Evolutionary conservation across 73 alveolate genomes (phyloP), one percentile per base, ranked within the genome.

Genomic region (Stentor coeruleus): DNA sequence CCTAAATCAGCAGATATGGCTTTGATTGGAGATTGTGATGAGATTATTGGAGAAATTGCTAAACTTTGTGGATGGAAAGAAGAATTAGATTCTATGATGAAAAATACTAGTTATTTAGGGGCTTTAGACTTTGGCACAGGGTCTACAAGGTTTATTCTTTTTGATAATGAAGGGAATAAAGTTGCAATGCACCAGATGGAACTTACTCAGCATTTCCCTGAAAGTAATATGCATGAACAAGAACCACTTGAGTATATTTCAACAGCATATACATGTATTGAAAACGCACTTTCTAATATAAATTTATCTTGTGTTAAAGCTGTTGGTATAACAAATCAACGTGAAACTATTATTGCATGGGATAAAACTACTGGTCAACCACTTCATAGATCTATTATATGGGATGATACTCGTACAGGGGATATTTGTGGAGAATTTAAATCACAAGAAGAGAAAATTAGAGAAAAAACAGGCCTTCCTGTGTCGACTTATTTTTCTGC

Each of bases 321-420:
- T 26, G 57, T 85, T 66, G 97, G 96, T 20, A 92, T 94, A 55
- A 94, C 98, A 26, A 94, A 94, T 75, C 93, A 94, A 83, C 88
- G 99, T 36, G 99, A 94, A 74, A 94, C 98, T 1, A 88, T 94
- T 0, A 96, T 94, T 58, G 99, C 97, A 33, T 90, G 97, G 91
- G 95, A 93, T 77, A 86, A 86, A 74, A 85, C 36, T 35, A 75
- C 93, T 31, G 93, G 93, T 37, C 42, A 72, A 75, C 92, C 93
- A 3, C 75, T 92, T 42, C 90, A 86, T 73, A 73, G 86, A 40
- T 95, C 98, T 2, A 84, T 92, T 2, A 93, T 92, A 20, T 92
- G 98, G 98, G 90, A 82, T 31, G 95, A 91, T 73, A 60, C 87
- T 37, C 57, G 98, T 14, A 90, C 91, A 0, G n/a, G 77, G 11